phyloP scores from a whole-genome alignment of 1,284 basidiomycete genomes.

The Amylostereum areolatum region DNA sequence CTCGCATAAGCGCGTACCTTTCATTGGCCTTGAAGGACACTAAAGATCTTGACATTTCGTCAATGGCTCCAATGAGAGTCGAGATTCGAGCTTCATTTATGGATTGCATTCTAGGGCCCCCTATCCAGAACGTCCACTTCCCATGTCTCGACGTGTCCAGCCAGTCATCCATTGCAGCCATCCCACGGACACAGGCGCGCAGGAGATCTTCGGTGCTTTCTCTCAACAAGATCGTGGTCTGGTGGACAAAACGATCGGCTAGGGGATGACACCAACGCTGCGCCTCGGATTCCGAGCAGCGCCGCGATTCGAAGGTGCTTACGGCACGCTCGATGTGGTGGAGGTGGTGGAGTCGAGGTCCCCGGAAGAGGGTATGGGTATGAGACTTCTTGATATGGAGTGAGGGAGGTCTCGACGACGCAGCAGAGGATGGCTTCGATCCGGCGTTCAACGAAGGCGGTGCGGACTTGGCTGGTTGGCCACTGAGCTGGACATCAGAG shows the following conservation, averaged over 20 bases:
- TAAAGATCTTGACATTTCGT: conserved; percentile 33
- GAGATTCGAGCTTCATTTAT: conserved; percentile 30
- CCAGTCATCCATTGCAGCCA: conserved; percentile 50
- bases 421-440: too few species aligned
- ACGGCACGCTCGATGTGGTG: conserved; percentile 52
- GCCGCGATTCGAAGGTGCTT: conserved; percentile 76
- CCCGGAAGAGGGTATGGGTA: too few species aligned
- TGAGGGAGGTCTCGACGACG: too few species aligned
- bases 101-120: conserved; percentile 22
- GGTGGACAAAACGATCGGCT: conserved; percentile 43
- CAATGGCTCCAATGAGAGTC: conserved; percentile 26
- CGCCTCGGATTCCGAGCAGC: conserved; percentile 74
- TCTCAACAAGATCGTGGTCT: conserved; percentile 47
- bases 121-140: conserved; percentile 33
- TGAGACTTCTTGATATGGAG: too few species aligned
- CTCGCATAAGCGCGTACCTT: conserved; percentile 31
- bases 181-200: conserved; percentile 35
- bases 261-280: conserved; percentile 47
- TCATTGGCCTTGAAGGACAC: conserved; percentile 43
- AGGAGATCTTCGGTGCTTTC: conserved; percentile 57
- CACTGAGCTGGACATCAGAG: too few species aligned
- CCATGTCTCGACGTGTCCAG: conserved; percentile 35
- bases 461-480: too few species aligned
- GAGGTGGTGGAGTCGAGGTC: conserved; percentile 4
- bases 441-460: too few species aligned